Conservation (phyloP, 768 basidiomycete species). For the Suillus lakei region DNA sequence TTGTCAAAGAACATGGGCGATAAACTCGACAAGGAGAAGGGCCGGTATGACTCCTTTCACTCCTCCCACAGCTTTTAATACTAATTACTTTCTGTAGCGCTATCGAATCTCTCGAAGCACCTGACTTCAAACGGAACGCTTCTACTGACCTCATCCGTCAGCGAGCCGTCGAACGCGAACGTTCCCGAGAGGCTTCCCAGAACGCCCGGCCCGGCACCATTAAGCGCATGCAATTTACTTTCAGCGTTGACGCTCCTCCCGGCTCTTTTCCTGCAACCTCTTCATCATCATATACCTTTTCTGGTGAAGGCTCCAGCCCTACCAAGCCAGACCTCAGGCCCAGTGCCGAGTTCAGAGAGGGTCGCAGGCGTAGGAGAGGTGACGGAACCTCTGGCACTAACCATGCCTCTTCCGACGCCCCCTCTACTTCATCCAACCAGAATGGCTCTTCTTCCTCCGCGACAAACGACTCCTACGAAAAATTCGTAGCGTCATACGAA, state of each 20-base stretch:
- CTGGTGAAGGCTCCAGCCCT: constrained; percentile 28
- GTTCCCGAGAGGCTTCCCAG: constrained; percentile 70
- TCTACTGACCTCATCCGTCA: constrained; percentile 81
- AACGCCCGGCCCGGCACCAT: constrained; percentile 72
- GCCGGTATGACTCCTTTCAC: constrained; percentile 58
- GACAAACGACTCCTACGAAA: constrained; percentile 47
- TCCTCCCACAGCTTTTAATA: constrained; percentile 17
- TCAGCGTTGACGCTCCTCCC: constrained; percentile 74
- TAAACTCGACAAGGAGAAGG: constrained; percentile 92
- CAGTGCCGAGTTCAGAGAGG: constrained; percentile 65
- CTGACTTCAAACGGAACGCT: constrained; percentile 80
- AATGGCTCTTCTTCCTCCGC: constrained; percentile 1
- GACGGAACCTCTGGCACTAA: constrained; percentile 25
- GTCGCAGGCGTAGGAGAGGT: constrained; percentile 40
- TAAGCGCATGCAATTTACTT: constrained; percentile 91
- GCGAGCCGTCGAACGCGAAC: constrained; percentile 83
- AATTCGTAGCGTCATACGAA: constrained; percentile 16
- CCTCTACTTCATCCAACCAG: constrained; percentile 31
- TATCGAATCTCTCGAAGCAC: constrained; percentile 85
- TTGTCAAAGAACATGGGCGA: constrained; percentile 89
- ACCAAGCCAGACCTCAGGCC: constrained; percentile 73
- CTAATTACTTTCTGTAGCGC: constrained; percentile 49
- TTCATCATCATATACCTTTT: constrained; percentile 12
- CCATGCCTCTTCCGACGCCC: constrained; percentile 26
- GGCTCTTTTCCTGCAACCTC: neutral